These are phyloP conservation scores for Oryza rufipogon DNA, from an alignment of 176 grass and related monocot species.

Conservation along the genomic window DNA sequence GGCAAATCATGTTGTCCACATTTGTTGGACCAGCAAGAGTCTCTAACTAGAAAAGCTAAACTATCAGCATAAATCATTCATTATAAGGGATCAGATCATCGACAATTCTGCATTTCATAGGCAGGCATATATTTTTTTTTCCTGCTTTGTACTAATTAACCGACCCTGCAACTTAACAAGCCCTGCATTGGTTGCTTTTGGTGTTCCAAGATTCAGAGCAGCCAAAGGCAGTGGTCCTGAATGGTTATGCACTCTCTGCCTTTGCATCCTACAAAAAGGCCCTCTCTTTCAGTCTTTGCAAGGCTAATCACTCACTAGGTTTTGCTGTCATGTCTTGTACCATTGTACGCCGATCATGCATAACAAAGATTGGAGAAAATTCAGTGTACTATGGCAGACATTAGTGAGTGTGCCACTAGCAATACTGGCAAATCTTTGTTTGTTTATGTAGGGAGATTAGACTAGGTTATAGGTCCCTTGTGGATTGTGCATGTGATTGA, in stretches of 20 bases:
- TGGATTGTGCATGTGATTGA: conserved; percentile 1
- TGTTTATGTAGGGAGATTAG: conserved; percentile 22
- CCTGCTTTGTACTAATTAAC: conserved; percentile 24
- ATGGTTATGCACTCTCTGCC: conserved; percentile 31
- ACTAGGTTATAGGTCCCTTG: conserved; percentile 5
- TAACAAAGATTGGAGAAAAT: conserved; percentile 14
- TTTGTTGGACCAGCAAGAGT: conserved; percentile 45
- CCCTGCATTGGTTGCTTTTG: conserved; percentile 59
- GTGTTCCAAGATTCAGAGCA: conserved; percentile 59
- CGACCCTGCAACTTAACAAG: conserved; percentile 38
- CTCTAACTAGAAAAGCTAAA: conserved; percentile 22
- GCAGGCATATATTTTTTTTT: conserved; percentile 1
- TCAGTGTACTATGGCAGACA: conserved; percentile 46
- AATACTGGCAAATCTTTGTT: conserved; percentile 4
- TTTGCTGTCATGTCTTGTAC: conserved; percentile 33
- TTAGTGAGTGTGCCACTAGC: conserved; percentile 41
- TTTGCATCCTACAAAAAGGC: conserved; percentile 38
- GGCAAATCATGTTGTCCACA: conserved; percentile 18
- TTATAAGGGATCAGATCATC: conserved; percentile 30
- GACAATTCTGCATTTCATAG: neutral
- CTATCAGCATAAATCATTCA: neutral
- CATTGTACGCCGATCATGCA: conserved; percentile 31
- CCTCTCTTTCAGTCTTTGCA: conserved; percentile 23
- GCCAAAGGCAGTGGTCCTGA: conserved; percentile 49
- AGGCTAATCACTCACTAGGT: neutral